Evolutionary conservation across 2,329 filamentous ascomycete genomes (phyloP).

Genomic region (Capronia epimyces): DNA sequence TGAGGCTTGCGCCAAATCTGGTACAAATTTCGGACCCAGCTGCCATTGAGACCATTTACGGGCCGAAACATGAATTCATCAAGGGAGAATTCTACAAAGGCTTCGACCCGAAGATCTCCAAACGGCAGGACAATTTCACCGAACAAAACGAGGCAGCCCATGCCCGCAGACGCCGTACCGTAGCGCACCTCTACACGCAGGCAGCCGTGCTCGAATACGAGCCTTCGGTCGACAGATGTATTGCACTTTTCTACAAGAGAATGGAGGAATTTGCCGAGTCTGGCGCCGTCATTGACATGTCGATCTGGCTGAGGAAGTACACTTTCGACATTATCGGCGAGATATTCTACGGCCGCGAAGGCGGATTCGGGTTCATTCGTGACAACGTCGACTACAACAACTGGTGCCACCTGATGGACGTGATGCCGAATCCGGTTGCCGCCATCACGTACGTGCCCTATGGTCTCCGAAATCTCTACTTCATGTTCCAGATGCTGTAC

Average conservation of each 20-base stretch:
- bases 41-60: slow-evolving; percentile 20
- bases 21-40: slow-evolving; percentile 18
- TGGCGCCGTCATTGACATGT: slow-evolving; percentile 14
- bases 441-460: slow-evolving; percentile 15
- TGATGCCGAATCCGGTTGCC: slow-evolving; percentile 17
- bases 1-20: slow-evolving; percentile 23
- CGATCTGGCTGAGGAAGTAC: slow-evolving; percentile 23
- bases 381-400: slow-evolving; percentile 25
- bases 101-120: slow-evolving; percentile 19
- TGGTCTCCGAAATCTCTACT: slow-evolving; percentile 9
- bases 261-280: slow-evolving; percentile 17
- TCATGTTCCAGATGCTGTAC: slow-evolving; percentile 15
- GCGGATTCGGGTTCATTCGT: slow-evolving; percentile 23
- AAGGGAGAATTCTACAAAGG: slow-evolving; percentile 20
- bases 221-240: slow-evolving; percentile 23
- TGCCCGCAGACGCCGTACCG: slow-evolving; percentile 15
- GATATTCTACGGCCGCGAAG: slow-evolving; percentile 21
- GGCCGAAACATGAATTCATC: slow-evolving; percentile 16
- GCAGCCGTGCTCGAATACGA: slow-evolving; percentile 25
- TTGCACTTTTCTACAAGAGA: slow-evolving; percentile 21
- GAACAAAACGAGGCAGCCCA: slow-evolving; percentile 21
- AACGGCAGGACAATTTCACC: slow-evolving; percentile 16
- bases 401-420: slow-evolving; percentile 24
- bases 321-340: slow-evolving; percentile 24
- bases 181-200: slow-evolving; percentile 23